Percentiles rank a stretch among this genome's conserved stretches.
These are phyloP conservation scores for Aspergillus affinis DNA, from an alignment of 495 filamentous ascomycete genomes.

Conservation along the genomic window DNA sequence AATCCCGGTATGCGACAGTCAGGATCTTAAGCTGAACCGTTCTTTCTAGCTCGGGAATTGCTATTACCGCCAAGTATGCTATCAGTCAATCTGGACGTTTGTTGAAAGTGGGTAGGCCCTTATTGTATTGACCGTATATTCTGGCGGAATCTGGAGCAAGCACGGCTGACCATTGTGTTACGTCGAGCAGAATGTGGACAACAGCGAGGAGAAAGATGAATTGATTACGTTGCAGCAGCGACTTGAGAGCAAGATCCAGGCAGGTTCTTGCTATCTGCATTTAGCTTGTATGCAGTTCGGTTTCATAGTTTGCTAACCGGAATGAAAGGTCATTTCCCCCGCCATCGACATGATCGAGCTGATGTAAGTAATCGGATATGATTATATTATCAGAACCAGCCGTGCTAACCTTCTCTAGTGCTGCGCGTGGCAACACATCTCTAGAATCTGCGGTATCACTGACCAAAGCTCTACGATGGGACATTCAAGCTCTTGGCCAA, in stretches of 20 bases:
- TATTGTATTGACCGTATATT: neutral
- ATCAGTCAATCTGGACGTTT: conserved; percentile 77
- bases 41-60: conserved; percentile 70
- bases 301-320: neutral
- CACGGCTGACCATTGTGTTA: conserved; percentile 12
- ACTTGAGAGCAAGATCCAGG: conserved; percentile 80
- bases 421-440: conserved; percentile 91
- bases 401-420: conserved; percentile 43
- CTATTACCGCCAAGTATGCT: conserved; percentile 82
- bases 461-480: conserved; percentile 81
- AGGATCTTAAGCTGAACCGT: conserved; percentile 14
- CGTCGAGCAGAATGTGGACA: conserved; percentile 58
- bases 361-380: conserved; percentile 56
- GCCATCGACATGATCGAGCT: conserved; percentile 93
- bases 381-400: neutral
- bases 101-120: conserved; percentile 59
- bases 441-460: conserved; percentile 85
- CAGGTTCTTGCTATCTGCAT: conserved; percentile 28
- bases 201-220: conserved; percentile 66
- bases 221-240: conserved; percentile 69
- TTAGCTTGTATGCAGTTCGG: neutral
- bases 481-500: conserved; percentile 82
- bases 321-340: conserved; percentile 74
- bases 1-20: neutral
- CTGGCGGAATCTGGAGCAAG: neutral